Evolutionary conservation across 306 rosid genomes (phyloP), one percentile per base, ranked within the genome.

Genomic region (Dicorynia guianensis): DNA sequence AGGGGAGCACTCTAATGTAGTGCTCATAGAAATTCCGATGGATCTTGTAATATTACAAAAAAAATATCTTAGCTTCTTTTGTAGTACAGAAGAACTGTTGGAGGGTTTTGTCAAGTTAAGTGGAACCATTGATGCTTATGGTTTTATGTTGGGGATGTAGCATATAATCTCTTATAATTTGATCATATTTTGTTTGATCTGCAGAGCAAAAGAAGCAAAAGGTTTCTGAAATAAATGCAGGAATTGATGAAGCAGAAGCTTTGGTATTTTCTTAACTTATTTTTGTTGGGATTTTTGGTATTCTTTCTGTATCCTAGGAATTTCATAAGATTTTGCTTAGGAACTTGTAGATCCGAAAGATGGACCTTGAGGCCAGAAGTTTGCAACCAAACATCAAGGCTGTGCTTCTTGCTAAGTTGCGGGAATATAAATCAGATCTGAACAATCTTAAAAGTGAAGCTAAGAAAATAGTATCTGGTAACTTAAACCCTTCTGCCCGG

Each of bases 151-250:
- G 56, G 49, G 61, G 61, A 25, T 25, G 30, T 7, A 33, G 58
- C 43, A 20, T 50, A 39, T 50, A 46, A 49, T 85, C 56, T 50
- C 42, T 65, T 44, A 11, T n/a, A 20, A 39, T 44, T 61, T 52
- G 57, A 17, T 47, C 4, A 14, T 25, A 76, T 74, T 64, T 25
- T 71, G 63, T 67, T 83, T 62, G 48, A 74, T 81, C 47, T 75
- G 91, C 85, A 94, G 98, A 94, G 87, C 95, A 87, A 84, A 94
- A 92, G 96, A 94, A 92, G 82, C 97, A 94, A 62, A 92, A 84
- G 49, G 76, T 92, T 69, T 74, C 95, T 80, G 97, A 94, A 81
- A 64, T 92, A 80, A 90, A 88, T 81, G 38, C 87, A 74, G 98
- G 95, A 71, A 88, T 92, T 68, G 95, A 92, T 85, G 95, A 92